These are phyloP conservation scores for Penicillium fimorum DNA, from an alignment of 495 filamentous ascomycete species.

Conservation along the genomic window DNA sequence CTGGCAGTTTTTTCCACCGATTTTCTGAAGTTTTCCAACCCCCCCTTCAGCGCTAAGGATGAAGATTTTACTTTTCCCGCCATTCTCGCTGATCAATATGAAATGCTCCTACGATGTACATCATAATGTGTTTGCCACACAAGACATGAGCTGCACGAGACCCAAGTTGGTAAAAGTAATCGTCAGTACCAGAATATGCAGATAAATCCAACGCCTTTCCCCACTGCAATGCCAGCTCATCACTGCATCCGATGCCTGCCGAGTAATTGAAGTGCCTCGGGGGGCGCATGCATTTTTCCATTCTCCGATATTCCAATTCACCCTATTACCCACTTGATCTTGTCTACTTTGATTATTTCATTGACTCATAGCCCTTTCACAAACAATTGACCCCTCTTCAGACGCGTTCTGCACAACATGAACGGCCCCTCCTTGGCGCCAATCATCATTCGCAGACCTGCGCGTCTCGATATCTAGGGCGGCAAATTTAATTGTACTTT, in stretches of 20 bases:
- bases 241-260: slow-evolving; percentile 68
- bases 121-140: slow-evolving; percentile 9
- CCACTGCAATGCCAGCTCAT: slow-evolving; percentile 78
- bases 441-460: slow-evolving; percentile 20
- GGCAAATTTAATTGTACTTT: slow-evolving; percentile 17
- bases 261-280: slow-evolving; percentile 27
- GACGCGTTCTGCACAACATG: slow-evolving; percentile 41
- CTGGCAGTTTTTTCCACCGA: not conserved
- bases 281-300: slow-evolving; percentile 3
- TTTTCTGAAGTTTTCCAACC: not conserved
- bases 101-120: not conserved
- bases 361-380: not conserved
- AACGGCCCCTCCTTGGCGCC: slow-evolving; percentile 28
- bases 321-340: not conserved
- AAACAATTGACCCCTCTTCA: slow-evolving; percentile 7
- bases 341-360: not conserved
- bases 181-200: slow-evolving; percentile 19
- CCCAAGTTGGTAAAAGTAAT: slow-evolving; percentile 23
- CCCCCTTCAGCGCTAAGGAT: not conserved
- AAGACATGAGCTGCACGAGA: slow-evolving; percentile 22
- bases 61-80: not conserved
- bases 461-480: slow-evolving; percentile 23
- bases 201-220: slow-evolving; percentile 26
- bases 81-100: not conserved
- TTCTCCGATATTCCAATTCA: not conserved